Base-by-base conservation (phyloP, 2,329 filamentous ascomycete species). In the Calonectria pteridis region DNA sequence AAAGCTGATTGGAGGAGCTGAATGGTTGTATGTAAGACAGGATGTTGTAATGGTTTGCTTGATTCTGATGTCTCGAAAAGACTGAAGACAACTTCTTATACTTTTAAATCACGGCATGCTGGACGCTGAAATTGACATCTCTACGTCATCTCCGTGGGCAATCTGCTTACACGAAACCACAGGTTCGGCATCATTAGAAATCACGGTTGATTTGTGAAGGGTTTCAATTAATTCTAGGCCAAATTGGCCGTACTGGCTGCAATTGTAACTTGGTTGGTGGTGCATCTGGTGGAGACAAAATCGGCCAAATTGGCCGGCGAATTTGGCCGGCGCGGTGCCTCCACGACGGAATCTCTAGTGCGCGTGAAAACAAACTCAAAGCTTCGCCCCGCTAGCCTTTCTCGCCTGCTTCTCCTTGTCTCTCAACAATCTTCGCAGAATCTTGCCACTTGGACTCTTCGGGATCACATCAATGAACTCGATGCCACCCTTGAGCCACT, bases 381-480 rank as follows among this genome's bases (percentile, higher is more conserved):
- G 29, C 58, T 62, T 73, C 5, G 66, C 59, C 6, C 59, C 55
- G 6, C 31, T 59, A 10, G 49, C 40, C 31, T 74, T 53, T 28
- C 58, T 66, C 26, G 71, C 62, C 49, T 59, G 26, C 59, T 58
- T 73, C 84, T 96, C 94, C 81, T 90, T 89, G 81, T 96, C 94
- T 46, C 94, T 88, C 77, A 97, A 84, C 58, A 94, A 79, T 29
- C 93, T 86, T 55, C 92, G 87, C 80, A 95, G 83, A 69, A 95
- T 94, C 89, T 95, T 94, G 16, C 93, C 93, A 78, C 90, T 93
- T 0, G 92, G 89, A 80, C 90, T 93, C 87, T 94, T 94, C 6
- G 93, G 93, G 35, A 95, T 90, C 66, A 86, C 87, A 58, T 92
- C 90, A 9, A 93, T 85, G 76, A 93, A 93, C 80, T 91, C 89